A percentile compares a stretch with the other conserved stretches of the same genome.
These are phyloP conservation scores for Uromyces viciae-fabae DNA, from an alignment of 1,284 basidiomycete genomes.

Conservation along the genomic window DNA sequence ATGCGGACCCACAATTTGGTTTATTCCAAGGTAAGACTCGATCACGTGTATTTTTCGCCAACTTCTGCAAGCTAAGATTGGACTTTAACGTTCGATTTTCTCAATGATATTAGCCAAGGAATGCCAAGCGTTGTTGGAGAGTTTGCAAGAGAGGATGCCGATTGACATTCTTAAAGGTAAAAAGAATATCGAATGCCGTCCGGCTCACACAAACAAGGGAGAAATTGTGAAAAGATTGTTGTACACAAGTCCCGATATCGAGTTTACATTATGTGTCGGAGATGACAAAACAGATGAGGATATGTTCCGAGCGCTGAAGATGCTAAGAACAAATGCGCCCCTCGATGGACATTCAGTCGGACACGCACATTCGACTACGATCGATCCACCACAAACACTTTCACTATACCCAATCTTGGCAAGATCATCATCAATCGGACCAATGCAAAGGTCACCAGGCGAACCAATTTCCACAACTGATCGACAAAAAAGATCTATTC, in stretches of 20 bases:
- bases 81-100: slow-evolving; percentile 14
- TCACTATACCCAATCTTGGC: slow-evolving; percentile 31
- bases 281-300: slow-evolving; percentile 69
- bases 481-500: not conserved
- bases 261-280: slow-evolving; percentile 37
- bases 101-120: slow-evolving; percentile 62
- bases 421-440: not conserved
- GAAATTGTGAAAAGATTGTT: slow-evolving; percentile 34
- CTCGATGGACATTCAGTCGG: slow-evolving; percentile 1
- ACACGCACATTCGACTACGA: slow-evolving; percentile 19
- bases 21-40: slow-evolving; percentile 52
- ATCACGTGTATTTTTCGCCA: no score
- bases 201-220: slow-evolving; percentile 74
- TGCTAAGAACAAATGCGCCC: slow-evolving; percentile 16
- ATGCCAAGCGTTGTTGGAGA: slow-evolving; percentile 92
- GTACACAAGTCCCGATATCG: slow-evolving; percentile 32
- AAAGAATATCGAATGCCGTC: slow-evolving; percentile 96
- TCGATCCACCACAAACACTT: slow-evolving; percentile 25
- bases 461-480: not conserved
- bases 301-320: slow-evolving; percentile 79
- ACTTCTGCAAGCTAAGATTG: not conserved
- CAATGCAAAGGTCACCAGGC: not conserved
- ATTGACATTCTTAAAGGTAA: slow-evolving; percentile 65
- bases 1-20: slow-evolving; percentile 91
- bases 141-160: slow-evolving; percentile 59